phyloP scores from a whole-genome alignment of 169 alveolate genomes.

The Blepharisma undulans region DNA sequence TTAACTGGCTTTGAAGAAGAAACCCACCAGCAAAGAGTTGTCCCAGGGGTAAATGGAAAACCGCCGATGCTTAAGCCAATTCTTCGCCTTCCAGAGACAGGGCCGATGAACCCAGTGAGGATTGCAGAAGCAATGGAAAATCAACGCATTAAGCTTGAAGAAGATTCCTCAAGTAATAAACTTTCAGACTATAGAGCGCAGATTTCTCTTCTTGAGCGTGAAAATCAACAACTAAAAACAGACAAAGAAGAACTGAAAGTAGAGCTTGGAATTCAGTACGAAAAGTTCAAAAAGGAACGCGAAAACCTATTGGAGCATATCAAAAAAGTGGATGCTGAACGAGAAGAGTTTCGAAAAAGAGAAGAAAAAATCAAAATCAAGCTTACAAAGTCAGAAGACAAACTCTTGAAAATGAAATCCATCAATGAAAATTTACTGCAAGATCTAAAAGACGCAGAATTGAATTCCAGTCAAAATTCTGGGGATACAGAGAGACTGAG shows the following conservation, averaged over 20 bases:
- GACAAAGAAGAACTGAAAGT: constrained; percentile 31
- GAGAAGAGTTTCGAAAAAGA: background rate
- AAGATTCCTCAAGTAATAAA: background rate
- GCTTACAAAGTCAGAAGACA: constrained; percentile 17
- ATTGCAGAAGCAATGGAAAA: constrained; percentile 29
- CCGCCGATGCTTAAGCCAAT: constrained; percentile 23
- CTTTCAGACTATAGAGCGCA: constrained; percentile 16
- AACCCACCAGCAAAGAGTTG: background rate
- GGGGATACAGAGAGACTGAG: background rate
- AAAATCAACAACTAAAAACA: background rate
- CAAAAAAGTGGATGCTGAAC: constrained; percentile 12
- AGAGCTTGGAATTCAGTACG: background rate
- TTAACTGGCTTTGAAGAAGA: constrained; percentile 23
- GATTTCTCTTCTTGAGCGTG: constrained; percentile 1
- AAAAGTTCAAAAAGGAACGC: constrained; percentile 20
- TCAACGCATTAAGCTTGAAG: constrained; percentile 18
- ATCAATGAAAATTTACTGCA: background rate
- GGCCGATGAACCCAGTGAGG: constrained; percentile 38
- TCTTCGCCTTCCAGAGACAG: background rate
- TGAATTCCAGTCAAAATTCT: background rate
- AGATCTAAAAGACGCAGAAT: constrained; percentile 27
- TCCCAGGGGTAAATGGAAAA: constrained; percentile 17
- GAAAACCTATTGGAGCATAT: constrained; percentile 22
- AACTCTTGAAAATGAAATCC: constrained; percentile 2
- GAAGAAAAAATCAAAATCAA: background rate